These are phyloP conservation scores for Panicum hallii DNA, from an alignment of 202 grass and related monocot genomes.

Conservation along the genomic window DNA sequence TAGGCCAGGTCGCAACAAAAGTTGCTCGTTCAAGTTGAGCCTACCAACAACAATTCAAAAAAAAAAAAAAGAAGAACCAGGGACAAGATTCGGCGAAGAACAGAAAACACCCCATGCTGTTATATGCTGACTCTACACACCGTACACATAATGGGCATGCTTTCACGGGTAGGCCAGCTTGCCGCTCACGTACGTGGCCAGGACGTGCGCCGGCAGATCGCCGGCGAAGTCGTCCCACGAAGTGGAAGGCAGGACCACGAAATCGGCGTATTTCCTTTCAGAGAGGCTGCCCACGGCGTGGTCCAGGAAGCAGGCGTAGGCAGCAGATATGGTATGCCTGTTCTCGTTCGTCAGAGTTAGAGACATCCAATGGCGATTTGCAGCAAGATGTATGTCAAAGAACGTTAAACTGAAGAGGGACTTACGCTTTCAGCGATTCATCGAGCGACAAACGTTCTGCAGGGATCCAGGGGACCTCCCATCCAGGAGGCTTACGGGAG, in stretches of 20 bases:
- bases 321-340: constrained; percentile 83
- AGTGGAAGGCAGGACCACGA: constrained; percentile 71
- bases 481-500: constrained; percentile 62
- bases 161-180: constrained; percentile 72
- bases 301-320: constrained; percentile 83
- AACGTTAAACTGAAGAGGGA: background rate
- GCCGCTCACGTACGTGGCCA: constrained; percentile 77
- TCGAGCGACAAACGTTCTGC: constrained; percentile 63
- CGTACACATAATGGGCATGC: background rate
- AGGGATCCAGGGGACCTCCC: constrained; percentile 71
- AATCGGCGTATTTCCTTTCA: constrained; percentile 82
- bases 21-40: background rate
- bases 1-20: background rate
- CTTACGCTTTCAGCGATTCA: constrained; percentile 88
- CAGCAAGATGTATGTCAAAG: background rate
- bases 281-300: constrained; percentile 73
- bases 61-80: background rate
- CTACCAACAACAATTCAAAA: constrained; percentile 27
- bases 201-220: constrained; percentile 51
- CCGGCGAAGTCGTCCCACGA: constrained; percentile 69
- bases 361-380: constrained; percentile 17
- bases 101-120: background rate
- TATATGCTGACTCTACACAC: background rate
- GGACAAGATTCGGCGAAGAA: background rate
- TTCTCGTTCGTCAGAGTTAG: background rate